A percentile compares a stretch with the other conserved stretches of the same genome.
Conservation (phyloP, 805 yeast species). For the Maudiozyma turicensis region DNA sequence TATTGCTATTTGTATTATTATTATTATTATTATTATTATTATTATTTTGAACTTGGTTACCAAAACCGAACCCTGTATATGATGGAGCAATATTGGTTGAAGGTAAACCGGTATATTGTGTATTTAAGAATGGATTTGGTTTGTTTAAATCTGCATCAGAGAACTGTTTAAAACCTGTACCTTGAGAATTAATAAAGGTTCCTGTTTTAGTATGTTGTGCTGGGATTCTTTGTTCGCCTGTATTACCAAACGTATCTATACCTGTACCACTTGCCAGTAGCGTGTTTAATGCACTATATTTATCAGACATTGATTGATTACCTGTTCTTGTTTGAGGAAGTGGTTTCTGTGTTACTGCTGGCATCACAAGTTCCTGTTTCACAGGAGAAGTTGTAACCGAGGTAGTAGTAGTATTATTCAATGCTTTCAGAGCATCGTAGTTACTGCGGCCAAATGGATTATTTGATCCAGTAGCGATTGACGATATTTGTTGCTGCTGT, state of each 20-base stretch:
- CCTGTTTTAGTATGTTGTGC: constrained; percentile 84
- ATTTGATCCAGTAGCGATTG: constrained; percentile 48
- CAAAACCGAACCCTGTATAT: constrained; percentile 91
- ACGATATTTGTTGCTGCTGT: not conserved
- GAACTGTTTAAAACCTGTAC: constrained; percentile 64
- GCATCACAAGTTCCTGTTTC: not conserved
- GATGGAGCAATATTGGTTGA: constrained; percentile 61
- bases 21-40: constrained; percentile 18
- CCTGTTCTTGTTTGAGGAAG: constrained; percentile 43
- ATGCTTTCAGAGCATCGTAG: constrained; percentile 6
- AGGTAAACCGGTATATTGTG: constrained; percentile 68
- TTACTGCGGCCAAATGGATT: constrained; percentile 56
- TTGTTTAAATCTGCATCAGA: constrained; percentile 21
- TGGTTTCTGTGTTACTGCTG: constrained; percentile 25
- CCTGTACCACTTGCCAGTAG: constrained; percentile 83
- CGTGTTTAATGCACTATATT: constrained; percentile 63
- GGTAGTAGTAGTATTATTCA: not conserved
- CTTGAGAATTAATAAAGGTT: constrained; percentile 77
- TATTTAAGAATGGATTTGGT: constrained; percentile 35
- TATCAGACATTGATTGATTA: constrained; percentile 45
- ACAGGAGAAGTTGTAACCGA: constrained; percentile 6
- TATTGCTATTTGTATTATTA: constrained; percentile 6
- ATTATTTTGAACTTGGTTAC: constrained; percentile 45
- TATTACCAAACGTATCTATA: constrained; percentile 66
- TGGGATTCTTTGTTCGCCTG: constrained; percentile 55